These are phyloP conservation scores for Penicillium sp. DNA, from an alignment of 2,329 filamentous ascomycete genomes.

Conservation along the genomic window DNA sequence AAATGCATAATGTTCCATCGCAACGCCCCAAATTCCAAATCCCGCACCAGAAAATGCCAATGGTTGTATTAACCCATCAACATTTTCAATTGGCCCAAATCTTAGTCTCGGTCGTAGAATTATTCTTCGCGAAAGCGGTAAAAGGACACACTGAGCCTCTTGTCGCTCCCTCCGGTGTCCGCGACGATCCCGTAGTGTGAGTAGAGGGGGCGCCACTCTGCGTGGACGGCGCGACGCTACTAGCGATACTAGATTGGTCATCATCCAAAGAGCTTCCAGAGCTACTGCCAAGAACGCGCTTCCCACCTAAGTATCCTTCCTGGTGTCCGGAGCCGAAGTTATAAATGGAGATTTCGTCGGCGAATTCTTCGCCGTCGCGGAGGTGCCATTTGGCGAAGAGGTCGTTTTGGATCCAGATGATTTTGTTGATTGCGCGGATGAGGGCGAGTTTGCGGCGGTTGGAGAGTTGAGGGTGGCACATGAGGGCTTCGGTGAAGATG, in stretches of 20 bases:
- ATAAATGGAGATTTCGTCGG: conserved; percentile 43
- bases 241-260: conserved; percentile 30
- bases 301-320: conserved; percentile 65
- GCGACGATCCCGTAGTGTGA: neutral
- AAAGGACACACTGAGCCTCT: conserved; percentile 31
- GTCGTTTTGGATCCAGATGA: conserved; percentile 87
- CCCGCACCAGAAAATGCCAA: conserved; percentile 16
- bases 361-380: conserved; percentile 63
- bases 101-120: conserved; percentile 28
- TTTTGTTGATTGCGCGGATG: conserved; percentile 73
- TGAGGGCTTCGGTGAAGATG: conserved; percentile 71
- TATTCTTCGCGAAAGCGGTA: conserved; percentile 24
- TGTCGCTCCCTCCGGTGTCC: conserved; percentile 1
- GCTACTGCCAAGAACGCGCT: conserved; percentile 50
- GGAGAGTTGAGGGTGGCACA: conserved; percentile 67
- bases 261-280: conserved; percentile 31
- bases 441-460: conserved; percentile 69
- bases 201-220: conserved; percentile 12
- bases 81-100: conserved; percentile 28
- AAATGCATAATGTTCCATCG: neutral
- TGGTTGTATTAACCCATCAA: neutral
- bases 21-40: conserved; percentile 1
- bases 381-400: conserved; percentile 82
- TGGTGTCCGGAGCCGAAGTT: conserved; percentile 49
- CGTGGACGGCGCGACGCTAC: conserved; percentile 20